Percentiles rank a stretch among this genome's conserved stretches.
phyloP scores from a whole-genome alignment of 2,329 filamentous ascomycete genomes.

The Tolypocladium pustulatum region DNA sequence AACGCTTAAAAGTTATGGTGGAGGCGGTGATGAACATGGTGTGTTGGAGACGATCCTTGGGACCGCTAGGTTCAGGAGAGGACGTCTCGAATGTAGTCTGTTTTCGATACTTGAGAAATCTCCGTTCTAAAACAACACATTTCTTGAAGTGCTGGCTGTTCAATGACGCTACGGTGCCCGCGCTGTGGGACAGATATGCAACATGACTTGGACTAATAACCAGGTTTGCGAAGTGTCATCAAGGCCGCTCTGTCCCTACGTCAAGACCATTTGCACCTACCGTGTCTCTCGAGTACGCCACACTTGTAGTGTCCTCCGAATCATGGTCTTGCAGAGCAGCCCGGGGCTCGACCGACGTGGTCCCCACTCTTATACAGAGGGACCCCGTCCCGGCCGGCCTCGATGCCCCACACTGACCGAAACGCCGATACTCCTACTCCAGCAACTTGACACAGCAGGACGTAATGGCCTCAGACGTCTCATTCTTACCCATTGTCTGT shows the following conservation, averaged over 20 bases:
- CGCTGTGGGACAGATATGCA: neutral
- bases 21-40: neutral
- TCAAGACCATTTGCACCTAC: too few relatives aligned
- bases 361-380: neutral
- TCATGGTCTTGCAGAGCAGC: too few relatives aligned
- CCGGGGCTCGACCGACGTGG: neutral
- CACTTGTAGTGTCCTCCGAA: too few relatives aligned
- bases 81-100: neutral
- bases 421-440: neutral
- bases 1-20: neutral
- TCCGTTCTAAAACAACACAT: neutral
- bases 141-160: neutral
- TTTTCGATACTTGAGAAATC: neutral
- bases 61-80: neutral
- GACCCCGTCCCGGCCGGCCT: neutral
- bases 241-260: too few relatives aligned
- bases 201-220: neutral
- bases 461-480: too few relatives aligned
- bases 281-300: too few relatives aligned
- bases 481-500: too few relatives aligned
- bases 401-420: neutral
- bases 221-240: too few relatives aligned
- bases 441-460: neutral
- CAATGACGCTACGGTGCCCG: neutral
- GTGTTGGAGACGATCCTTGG: neutral